Conservation (phyloP, 805 yeast species). For the Yamadazyma scolyti region DNA sequence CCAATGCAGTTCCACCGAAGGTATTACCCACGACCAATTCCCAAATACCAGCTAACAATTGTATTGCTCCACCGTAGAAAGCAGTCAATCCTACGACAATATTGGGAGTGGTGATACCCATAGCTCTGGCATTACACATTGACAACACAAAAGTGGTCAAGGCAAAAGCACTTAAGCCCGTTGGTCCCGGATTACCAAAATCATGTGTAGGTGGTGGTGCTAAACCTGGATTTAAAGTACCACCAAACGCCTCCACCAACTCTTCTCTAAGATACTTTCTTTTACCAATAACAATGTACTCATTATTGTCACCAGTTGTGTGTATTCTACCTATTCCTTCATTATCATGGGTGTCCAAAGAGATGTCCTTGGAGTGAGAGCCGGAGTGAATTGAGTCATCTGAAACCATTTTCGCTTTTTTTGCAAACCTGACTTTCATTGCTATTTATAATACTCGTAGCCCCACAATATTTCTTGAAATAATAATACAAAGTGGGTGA, state of each 20-base stretch:
- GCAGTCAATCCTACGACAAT: constrained; percentile 57
- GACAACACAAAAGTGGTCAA: constrained; percentile 61
- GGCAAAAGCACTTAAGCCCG: constrained; percentile 64
- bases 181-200: constrained; percentile 66
- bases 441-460: no score
- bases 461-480: no score
- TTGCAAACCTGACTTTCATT: no score
- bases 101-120: constrained; percentile 49
- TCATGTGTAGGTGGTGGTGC: constrained; percentile 47
- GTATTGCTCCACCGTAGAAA: constrained; percentile 64
- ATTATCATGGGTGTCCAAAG: constrained; percentile 7
- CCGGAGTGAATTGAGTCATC: constrained; percentile 14
- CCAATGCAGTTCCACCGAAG: constrained; percentile 66
- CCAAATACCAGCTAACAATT: constrained; percentile 66
- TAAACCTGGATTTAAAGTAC: constrained; percentile 34
- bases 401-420: constrained; percentile 4
- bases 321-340: constrained; percentile 20
- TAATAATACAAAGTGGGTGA: no score
- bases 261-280: constrained; percentile 34
- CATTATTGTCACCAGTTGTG: constrained; percentile 32
- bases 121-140: constrained; percentile 53
- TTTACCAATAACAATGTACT: constrained; percentile 32
- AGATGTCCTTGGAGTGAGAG: constrained; percentile 15
- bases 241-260: constrained; percentile 38
- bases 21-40: constrained; percentile 62